Evolutionary conservation across 177 flowering plant species (phyloP).

Genomic region (Vitis hybrid): DNA sequence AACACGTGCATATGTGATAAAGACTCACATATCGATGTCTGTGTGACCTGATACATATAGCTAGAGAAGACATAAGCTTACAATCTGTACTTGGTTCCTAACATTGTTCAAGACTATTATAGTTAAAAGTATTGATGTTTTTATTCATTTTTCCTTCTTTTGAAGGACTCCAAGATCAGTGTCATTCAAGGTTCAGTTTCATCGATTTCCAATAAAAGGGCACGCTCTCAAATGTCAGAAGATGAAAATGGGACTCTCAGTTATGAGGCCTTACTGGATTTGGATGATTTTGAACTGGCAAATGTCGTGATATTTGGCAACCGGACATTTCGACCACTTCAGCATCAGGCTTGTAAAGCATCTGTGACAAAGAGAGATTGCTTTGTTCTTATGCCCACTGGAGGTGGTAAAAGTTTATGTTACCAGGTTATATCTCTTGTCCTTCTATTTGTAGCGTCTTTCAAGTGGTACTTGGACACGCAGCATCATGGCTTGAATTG

Average conservation of each 20-base stretch:
- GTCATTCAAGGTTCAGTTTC: constrained; percentile 36
- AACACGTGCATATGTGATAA: too few species aligned
- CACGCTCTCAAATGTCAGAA: constrained; percentile 15
- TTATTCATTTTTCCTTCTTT: constrained; percentile 4
- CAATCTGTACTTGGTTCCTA: too few species aligned
- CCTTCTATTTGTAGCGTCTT: background rate
- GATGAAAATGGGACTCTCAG: constrained; percentile 35
- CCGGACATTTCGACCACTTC: constrained; percentile 69
- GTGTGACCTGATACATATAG: too few species aligned
- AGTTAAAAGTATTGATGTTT: too few species aligned
- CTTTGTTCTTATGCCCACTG: constrained; percentile 96
- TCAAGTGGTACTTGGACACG: background rate
- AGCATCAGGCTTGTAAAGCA: constrained; percentile 86
- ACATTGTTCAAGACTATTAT: too few species aligned
- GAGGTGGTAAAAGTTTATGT: constrained; percentile 98
- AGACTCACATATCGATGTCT: too few species aligned
- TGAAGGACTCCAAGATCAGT: constrained; percentile 45
- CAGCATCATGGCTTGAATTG: background rate
- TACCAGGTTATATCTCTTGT: constrained; percentile 62
- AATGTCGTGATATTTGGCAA: constrained; percentile 96
- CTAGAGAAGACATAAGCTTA: too few species aligned
- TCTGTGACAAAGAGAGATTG: constrained; percentile 63
- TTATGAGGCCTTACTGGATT: constrained; percentile 65
- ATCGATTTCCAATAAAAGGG: constrained; percentile 30
- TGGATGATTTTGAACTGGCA: constrained; percentile 91